phyloP scores from a whole-genome alignment of 1,284 basidiomycete genomes.

The Cryptococcus sp. region DNA sequence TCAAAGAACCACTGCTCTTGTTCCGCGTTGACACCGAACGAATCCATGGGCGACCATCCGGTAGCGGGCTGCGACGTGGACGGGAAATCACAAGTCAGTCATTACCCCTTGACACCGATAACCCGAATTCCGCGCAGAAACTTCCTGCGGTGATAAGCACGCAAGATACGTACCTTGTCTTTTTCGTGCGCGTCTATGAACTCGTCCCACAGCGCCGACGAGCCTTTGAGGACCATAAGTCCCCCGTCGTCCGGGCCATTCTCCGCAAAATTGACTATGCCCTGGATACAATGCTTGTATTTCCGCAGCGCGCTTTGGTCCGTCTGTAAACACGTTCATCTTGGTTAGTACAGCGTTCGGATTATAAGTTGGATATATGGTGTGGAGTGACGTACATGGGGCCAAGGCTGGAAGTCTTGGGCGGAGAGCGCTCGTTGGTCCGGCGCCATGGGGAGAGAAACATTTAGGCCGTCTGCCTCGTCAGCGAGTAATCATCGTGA shows the following conservation, averaged over 20 bases:
- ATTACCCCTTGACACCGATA: too few relatives aligned
- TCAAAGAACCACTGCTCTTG: conserved; percentile 37
- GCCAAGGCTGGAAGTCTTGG: conserved; percentile 35
- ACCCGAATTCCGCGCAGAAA: too few relatives aligned
- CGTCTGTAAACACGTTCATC: conserved; percentile 46
- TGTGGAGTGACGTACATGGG: conserved; percentile 32
- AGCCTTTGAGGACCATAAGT: conserved; percentile 17
- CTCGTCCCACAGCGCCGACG: conserved; percentile 1
- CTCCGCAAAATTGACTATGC: conserved; percentile 20
- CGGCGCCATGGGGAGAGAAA: conserved; percentile 37
- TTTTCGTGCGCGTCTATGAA: conserved; percentile 11
- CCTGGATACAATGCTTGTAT: conserved; percentile 13
- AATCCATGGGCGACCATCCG: conserved; percentile 28
- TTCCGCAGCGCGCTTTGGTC: conserved; percentile 28
- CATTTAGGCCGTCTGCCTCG: conserved; percentile 28
- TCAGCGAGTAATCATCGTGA: too few relatives aligned
- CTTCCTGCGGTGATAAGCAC: too few relatives aligned
- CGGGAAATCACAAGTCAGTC: too few relatives aligned
- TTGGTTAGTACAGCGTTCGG: conserved; percentile 32
- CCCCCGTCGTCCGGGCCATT: conserved; percentile 29
- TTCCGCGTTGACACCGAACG: conserved; percentile 22
- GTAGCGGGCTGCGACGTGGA: conserved; percentile 23
- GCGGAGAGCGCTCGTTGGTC: conserved; percentile 14
- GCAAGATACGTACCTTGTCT: conserved; percentile 11
- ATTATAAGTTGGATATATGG: conserved; percentile 16